phyloP scores from a whole-genome alignment of 106 monocot genomes.

The Acorus gramineus region DNA sequence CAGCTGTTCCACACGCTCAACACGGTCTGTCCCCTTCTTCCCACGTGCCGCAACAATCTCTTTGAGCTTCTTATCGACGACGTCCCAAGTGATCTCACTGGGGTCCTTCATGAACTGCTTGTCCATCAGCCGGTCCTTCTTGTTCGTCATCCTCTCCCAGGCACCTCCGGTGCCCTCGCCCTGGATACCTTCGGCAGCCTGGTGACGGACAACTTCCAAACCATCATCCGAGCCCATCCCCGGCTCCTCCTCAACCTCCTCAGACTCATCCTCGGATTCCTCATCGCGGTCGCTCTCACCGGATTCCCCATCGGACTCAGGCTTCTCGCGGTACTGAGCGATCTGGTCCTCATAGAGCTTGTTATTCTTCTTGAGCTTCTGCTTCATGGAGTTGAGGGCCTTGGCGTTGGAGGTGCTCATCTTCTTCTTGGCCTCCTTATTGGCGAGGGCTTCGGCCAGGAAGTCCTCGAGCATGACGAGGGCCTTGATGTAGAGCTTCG shows the following conservation, averaged over 20 bases:
- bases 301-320: constrained; percentile 26
- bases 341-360: constrained; percentile 81
- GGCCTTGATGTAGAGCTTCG: neutral
- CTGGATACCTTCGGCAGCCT: neutral
- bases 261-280: constrained; percentile 22
- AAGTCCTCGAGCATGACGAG: no score
- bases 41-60: constrained; percentile 18
- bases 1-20: no score
- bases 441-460: no score
- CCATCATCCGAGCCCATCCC: no score
- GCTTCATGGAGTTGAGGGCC: constrained; percentile 91
- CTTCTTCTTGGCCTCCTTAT: no score
- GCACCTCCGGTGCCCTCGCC: constrained; percentile 12
- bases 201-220: no score
- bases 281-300: constrained; percentile 20
- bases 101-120: constrained; percentile 8
- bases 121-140: no score
- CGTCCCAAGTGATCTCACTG: no score
- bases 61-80: constrained; percentile 54
- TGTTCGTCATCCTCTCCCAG: constrained; percentile 41
- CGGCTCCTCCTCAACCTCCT: constrained; percentile 20
- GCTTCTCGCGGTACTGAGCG: constrained; percentile 46
- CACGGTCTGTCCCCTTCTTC: no score
- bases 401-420: constrained; percentile 54
- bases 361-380: constrained; percentile 96